Evolutionary conservation across 2,329 filamentous ascomycete genomes (phyloP).

Genomic region (Xylaria sp.): DNA sequence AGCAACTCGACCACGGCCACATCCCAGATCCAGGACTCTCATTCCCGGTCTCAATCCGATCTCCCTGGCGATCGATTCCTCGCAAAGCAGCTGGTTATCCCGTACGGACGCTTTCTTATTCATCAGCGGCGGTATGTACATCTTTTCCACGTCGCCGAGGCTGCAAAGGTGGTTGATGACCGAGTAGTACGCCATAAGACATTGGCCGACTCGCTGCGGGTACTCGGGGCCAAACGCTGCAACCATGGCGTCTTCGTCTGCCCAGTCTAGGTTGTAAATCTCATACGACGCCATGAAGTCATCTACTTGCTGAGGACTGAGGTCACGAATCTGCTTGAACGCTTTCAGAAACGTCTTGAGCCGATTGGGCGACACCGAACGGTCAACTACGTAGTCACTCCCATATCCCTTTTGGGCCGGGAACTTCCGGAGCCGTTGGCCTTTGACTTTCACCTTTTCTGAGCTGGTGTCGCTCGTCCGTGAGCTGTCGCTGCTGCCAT

Average conservation of each 20-base stretch:
- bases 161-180: constrained; percentile 61
- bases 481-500: constrained; percentile 42
- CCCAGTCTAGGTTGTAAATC: constrained; percentile 63
- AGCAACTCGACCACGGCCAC: constrained; percentile 58
- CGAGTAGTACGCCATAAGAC: constrained; percentile 58
- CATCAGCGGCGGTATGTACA: constrained; percentile 62
- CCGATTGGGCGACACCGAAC: constrained; percentile 53
- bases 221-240: constrained; percentile 55
- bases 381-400: constrained; percentile 43
- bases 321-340: constrained; percentile 55
- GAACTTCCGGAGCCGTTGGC: constrained; percentile 15
- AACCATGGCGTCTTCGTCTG: constrained; percentile 54
- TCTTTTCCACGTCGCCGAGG: constrained; percentile 61
- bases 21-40: constrained; percentile 57
- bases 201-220: constrained; percentile 56
- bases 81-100: constrained; percentile 59
- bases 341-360: constrained; percentile 56
- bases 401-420: constrained; percentile 15
- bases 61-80: constrained; percentile 55
- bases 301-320: constrained; percentile 57
- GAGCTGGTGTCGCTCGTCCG: constrained; percentile 44
- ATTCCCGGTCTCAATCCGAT: constrained; percentile 52
- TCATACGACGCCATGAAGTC: constrained; percentile 63
- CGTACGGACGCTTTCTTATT: constrained; percentile 54
- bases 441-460: constrained; percentile 39